These are phyloP conservation scores for Pyrenochaeta sp. DNA, from an alignment of 2,329 filamentous ascomycete genomes.

Conservation along the genomic window DNA sequence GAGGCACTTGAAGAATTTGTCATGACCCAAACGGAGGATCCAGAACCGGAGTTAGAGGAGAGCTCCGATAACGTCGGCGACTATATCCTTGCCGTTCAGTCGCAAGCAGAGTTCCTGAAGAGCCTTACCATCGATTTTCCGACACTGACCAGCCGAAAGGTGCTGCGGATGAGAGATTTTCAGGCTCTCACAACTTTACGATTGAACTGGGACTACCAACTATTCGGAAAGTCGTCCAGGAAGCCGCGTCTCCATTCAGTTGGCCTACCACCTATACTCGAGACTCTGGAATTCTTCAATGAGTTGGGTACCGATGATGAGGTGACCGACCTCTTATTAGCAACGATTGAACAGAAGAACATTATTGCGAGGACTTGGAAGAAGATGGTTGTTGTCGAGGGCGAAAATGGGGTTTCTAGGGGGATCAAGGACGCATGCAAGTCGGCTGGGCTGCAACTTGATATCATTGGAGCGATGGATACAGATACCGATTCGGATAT, in stretches of 20 bases:
- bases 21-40: conserved; percentile 43
- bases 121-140: conserved; percentile 43
- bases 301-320: conserved; percentile 42
- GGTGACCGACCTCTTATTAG: conserved; percentile 38
- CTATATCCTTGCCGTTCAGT: conserved; percentile 40
- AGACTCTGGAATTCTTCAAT: conserved; percentile 43
- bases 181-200: conserved; percentile 34
- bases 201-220: conserved; percentile 44
- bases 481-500: conserved; percentile 5
- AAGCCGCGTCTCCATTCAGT: conserved; percentile 43
- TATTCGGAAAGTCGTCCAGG: conserved; percentile 43
- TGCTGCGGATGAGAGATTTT: conserved; percentile 41
- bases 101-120: conserved; percentile 37
- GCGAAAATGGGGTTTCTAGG: conserved; percentile 30
- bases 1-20: conserved; percentile 43
- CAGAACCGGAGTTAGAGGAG: conserved; percentile 41
- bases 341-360: conserved; percentile 36
- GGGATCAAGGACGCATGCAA: conserved; percentile 38
- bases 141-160: conserved; percentile 37
- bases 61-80: conserved; percentile 44
- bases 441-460: conserved; percentile 26
- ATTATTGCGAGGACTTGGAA: conserved; percentile 36
- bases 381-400: conserved; percentile 37
- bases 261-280: conserved; percentile 38
- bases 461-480: conserved; percentile 60